Percentiles rank a stretch among this genome's conserved stretches.
phyloP scores from a whole-genome alignment of 306 rosid species.

The Quercus robur region DNA sequence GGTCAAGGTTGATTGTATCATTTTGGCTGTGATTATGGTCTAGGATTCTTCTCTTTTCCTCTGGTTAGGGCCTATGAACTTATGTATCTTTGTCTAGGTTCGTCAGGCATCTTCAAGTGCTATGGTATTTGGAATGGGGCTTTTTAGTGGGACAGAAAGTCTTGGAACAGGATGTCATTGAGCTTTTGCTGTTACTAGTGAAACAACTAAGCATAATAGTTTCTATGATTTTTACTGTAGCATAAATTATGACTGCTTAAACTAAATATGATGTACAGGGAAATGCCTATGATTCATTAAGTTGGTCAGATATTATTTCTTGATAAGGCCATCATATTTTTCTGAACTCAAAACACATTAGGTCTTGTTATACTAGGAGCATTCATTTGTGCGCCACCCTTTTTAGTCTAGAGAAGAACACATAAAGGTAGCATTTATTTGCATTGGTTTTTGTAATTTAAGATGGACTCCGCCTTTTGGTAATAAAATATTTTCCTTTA shows the following conservation, averaged over 20 bases:
- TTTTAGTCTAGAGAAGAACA: neutral
- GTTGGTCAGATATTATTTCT: neutral
- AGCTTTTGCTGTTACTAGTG: slow-evolving; percentile 83
- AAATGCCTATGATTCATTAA: neutral
- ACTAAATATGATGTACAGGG: neutral
- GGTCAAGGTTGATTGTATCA: neutral
- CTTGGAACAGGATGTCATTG: slow-evolving; percentile 73
- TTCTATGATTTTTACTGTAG: neutral
- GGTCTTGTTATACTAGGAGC: neutral
- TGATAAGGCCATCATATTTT: neutral
- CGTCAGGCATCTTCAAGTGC: slow-evolving; percentile 94
- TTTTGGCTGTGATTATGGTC: neutral
- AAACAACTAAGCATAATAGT: slow-evolving; percentile 30
- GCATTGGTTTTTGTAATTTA: neutral
- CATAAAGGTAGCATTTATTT: neutral
- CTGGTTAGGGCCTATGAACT: slow-evolving; percentile 11
- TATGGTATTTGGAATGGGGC: slow-evolving; percentile 93
- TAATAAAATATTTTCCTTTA: neutral
- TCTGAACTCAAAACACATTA: neutral
- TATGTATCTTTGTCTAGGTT: slow-evolving; percentile 37
- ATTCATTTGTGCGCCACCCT: neutral
- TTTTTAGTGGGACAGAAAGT: slow-evolving; percentile 72
- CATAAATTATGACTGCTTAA: neutral
- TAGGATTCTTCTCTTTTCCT: neutral
- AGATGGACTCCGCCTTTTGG: neutral